These are phyloP conservation scores for Paramecium caudatum DNA, from an alignment of 73 alveolate species.

Conservation along the genomic window DNA sequence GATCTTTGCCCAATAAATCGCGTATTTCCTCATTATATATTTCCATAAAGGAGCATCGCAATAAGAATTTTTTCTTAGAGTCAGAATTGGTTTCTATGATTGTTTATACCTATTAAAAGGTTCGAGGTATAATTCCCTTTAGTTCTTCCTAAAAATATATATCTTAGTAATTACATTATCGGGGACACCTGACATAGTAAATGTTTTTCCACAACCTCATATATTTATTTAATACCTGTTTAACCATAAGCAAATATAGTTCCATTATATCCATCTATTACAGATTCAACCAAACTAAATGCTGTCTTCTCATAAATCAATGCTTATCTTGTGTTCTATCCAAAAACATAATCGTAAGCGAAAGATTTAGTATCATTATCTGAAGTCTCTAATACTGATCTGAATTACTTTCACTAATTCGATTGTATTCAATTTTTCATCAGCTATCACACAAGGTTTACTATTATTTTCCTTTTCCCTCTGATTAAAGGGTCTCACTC, in stretches of 20 bases:
- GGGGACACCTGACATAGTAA: conserved; percentile 93
- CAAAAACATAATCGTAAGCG: conserved; percentile 95
- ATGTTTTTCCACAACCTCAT: conserved; percentile 93
- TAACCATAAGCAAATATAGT: conserved; percentile 89
- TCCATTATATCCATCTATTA: conserved; percentile 97
- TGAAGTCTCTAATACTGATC: background rate
- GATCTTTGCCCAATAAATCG: conserved; percentile 89
- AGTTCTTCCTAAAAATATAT: conserved; percentile 14
- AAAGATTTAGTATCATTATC: conserved; percentile 75
- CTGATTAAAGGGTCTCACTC: conserved; percentile 87
- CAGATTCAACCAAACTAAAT: conserved; percentile 95
- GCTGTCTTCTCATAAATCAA: conserved; percentile 97
- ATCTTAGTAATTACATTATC: conserved; percentile 17
- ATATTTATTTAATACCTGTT: conserved; percentile 77
- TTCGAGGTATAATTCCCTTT: conserved; percentile 95
- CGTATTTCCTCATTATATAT: conserved; percentile 97
- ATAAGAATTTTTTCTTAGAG: conserved; percentile 88
- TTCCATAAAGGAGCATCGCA: conserved; percentile 96
- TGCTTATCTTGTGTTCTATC: conserved; percentile 87
- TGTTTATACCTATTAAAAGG: conserved; percentile 91
- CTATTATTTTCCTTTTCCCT: conserved; percentile 76
- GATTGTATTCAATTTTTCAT: conserved; percentile 65
- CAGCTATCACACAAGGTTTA: conserved; percentile 67
- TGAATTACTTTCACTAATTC: conserved; percentile 33
- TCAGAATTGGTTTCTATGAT: conserved; percentile 90